A percentile compares a stretch with the other conserved stretches of the same genome.
These are phyloP conservation scores for Paraphoma sp. DNA, from an alignment of 2,329 filamentous ascomycete genomes.

Conservation along the genomic window DNA sequence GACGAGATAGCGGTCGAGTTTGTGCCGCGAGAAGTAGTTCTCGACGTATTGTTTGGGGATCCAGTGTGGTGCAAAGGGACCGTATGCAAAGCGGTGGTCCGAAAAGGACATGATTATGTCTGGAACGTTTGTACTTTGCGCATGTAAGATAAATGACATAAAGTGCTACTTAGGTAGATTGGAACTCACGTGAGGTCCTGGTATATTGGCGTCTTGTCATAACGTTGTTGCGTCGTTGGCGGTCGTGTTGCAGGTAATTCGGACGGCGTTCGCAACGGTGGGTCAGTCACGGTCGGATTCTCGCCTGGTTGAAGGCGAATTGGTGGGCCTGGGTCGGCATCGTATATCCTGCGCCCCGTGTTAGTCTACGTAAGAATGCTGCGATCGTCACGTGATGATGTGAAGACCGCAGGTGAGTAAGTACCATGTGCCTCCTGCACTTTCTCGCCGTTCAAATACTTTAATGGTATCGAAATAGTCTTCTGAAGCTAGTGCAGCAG, in stretches of 20 bases:
- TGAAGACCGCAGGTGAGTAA: neutral
- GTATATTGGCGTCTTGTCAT: slow-evolving; percentile 59
- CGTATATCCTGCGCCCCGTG: slow-evolving; percentile 57
- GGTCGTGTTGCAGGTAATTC: neutral
- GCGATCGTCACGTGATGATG: neutral
- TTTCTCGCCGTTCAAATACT: slow-evolving; percentile 45
- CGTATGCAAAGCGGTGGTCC: slow-evolving; percentile 60
- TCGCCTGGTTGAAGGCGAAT: slow-evolving; percentile 52
- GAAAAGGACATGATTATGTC: slow-evolving; percentile 65
- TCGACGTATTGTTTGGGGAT: slow-evolving; percentile 58
- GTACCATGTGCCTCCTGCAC: slow-evolving; percentile 46
- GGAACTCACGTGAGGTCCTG: slow-evolving; percentile 56
- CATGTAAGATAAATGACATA: neutral
- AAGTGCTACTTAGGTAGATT: neutral
- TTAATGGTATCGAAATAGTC: slow-evolving; percentile 41
- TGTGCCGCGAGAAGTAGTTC: slow-evolving; percentile 61
- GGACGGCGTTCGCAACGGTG: slow-evolving; percentile 40
- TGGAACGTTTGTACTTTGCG: slow-evolving; percentile 61
- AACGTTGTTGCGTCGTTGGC: slow-evolving; percentile 56
- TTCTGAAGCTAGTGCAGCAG: slow-evolving; percentile 45
- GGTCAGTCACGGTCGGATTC: slow-evolving; percentile 56
- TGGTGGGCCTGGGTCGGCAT: slow-evolving; percentile 49
- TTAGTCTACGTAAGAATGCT: neutral
- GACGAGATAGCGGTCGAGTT: slow-evolving; percentile 54
- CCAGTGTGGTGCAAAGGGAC: slow-evolving; percentile 63